A percentile compares a stretch with the other conserved stretches of the same genome.
These are phyloP conservation scores for Aspergillus texensis DNA, from an alignment of 2,329 filamentous ascomycete genomes.

Conservation along the genomic window DNA sequence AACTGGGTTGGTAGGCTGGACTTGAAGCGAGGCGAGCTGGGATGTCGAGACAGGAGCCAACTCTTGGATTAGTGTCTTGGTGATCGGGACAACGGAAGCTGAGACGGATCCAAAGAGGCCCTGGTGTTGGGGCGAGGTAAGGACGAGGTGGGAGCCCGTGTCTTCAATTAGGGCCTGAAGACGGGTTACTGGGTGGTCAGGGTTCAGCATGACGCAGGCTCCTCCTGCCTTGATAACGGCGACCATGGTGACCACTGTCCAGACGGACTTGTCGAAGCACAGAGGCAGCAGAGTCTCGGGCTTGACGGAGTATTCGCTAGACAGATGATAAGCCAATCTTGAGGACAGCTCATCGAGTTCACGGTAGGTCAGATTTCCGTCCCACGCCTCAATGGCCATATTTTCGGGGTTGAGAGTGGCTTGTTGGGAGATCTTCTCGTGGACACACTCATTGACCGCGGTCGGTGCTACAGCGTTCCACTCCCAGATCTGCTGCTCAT, in stretches of 20 bases:
- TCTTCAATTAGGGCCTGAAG: conserved; percentile 5
- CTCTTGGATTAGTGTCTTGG: neutral
- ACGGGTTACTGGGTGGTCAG: conserved; percentile 7
- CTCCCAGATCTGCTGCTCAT: conserved; percentile 15
- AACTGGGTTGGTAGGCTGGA: neutral
- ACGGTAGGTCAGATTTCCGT: conserved; percentile 26
- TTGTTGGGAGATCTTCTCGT: conserved; percentile 4
- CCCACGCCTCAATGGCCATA: conserved; percentile 28
- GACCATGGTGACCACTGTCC: conserved; percentile 8
- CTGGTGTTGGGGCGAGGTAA: neutral
- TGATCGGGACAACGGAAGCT: conserved; percentile 3
- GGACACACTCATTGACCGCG: conserved; percentile 10
- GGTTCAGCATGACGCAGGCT: conserved; percentile 12
- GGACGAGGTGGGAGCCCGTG: neutral
- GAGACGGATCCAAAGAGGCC: neutral
- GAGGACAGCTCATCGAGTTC: conserved; percentile 33
- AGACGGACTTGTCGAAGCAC: conserved; percentile 12
- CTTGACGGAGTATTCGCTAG: neutral
- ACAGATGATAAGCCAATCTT: conserved; percentile 4
- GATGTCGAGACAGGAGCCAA: neutral
- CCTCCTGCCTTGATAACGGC: conserved; percentile 13
- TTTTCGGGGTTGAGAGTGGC: conserved; percentile 6
- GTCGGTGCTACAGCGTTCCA: conserved; percentile 18
- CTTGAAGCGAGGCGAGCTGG: neutral
- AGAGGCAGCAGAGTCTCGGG: neutral